Base-by-base conservation (phyloP, 2,329 filamentous ascomycete genomes). In the Diaporthe destruens region DNA sequence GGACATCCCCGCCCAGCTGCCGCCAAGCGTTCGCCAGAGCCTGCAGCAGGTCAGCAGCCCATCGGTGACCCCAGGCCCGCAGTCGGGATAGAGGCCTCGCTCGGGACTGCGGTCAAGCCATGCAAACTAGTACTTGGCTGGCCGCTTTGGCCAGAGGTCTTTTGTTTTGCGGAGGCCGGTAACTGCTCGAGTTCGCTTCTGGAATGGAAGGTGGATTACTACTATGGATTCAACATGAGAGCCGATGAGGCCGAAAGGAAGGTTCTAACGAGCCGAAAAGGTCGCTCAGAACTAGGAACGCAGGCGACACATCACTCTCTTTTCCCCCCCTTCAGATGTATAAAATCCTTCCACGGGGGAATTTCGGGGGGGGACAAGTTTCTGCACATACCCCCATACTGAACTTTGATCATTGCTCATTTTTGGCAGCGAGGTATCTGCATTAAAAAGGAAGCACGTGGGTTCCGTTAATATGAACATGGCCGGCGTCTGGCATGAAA, bases 1-100 rank as follows among this genome's bases (percentile, higher is more conserved):
- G 12, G 81, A 81, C 54, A 82, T 82, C 42, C 81, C 81, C 0
- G 77, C 80, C 1, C 77, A 75, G 8, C 74, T 82, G 20, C 81
- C 81, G 0, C 56, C 77, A 0, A 76, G 78, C n/a, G 76, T 81
- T 9, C 75, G 78, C 20, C 77, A 79, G 71, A 80, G 78, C 20
- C 68, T 81, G 53, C 71, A 63, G 23, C 65, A 71, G 8, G 34
- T 34, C 1, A 56, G 66, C 44, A 61, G 66, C 44, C 61, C 61
- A 7, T 66, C 61, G 7, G 61, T 53, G 47, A 66, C 61, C 32
- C 44, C 47, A 66, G 44, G 39, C 6, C 44, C 44, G 44, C 18
- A n/a, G 29, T 16, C 47, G 3, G 39, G 25, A n/a, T 53, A 32
- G n/a, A 20, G n/a, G 23, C 44, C 61, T 12, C 36, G 32, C 29